phyloP scores from a whole-genome alignment of 73 alveolate species.

The Paramecium pentaurelia region DNA sequence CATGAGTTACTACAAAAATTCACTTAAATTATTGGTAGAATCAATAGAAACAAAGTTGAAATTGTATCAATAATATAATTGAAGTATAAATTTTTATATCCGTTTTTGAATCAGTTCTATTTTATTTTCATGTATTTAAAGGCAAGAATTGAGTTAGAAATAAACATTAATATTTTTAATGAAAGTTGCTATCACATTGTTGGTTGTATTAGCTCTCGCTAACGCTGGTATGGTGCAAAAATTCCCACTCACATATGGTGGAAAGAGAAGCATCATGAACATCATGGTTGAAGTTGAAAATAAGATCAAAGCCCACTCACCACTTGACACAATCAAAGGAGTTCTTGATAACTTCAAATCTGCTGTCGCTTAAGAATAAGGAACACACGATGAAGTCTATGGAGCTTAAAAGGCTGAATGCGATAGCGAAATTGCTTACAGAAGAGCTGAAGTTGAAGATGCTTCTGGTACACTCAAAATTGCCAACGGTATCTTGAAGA shows the following conservation, averaged over 20 bases:
- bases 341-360: constrained; percentile 24
- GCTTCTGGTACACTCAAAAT: not conserved
- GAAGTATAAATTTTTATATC: not conserved
- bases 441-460: constrained; percentile 45
- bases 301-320: constrained; percentile 9
- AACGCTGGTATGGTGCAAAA: constrained; percentile 38
- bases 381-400: constrained; percentile 43
- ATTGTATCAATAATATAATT: not conserved
- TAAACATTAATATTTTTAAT: not conserved
- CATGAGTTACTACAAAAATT: no score
- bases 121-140: not conserved
- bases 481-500: constrained; percentile 54
- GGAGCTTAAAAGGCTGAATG: constrained; percentile 31
- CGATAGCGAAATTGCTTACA: constrained; percentile 36
- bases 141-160: not conserved
- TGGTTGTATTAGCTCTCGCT: constrained; percentile 38
- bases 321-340: constrained; percentile 51
- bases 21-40: not conserved
- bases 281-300: constrained; percentile 49
- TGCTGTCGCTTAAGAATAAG: constrained; percentile 42
- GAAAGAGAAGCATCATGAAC: constrained; percentile 47
- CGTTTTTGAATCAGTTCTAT: not conserved
- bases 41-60: not conserved
- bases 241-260: constrained; percentile 26
- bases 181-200: constrained; percentile 8